Base-by-base conservation (phyloP, 2,329 filamentous ascomycete species). In the Alternaria solani region DNA sequence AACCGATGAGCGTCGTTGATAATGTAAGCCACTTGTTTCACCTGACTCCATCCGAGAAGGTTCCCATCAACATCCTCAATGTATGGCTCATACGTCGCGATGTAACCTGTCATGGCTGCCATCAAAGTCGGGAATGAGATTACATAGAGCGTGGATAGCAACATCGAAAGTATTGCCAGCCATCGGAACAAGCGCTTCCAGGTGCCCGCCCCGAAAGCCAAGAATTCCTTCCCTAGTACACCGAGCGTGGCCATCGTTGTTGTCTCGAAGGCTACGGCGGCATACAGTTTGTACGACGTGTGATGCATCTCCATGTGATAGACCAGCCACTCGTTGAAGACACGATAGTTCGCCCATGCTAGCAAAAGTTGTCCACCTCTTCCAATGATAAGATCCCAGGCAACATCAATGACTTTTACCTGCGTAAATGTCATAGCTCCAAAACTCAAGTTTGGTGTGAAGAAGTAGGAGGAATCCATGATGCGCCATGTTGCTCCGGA, bases 31-130 rank as follows among this genome's bases (percentile, higher is more conserved):
- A 74, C 66, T 2, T n/a, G 16, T 5, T 53, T 57, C 1, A 71
- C 55, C 26, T 70, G 68, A 4, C 47, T 32, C 55, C 63, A 70
- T 12, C 68, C 68, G n/a, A 74, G 70, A n/a, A 77, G 61, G 53
- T 73, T 72, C 3, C 58, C 38, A 1, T 68, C 56, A 7, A 48
- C 52, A n/a, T 75, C 67, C 28, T 75, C 64, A 14, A 76, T 42
- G 47, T 76, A 77, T 12, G 71, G 65, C 47, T 70, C 57, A 32
- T 66, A 73, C 4, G 69, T 73, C 34, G 70, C 71, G 14, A 78
- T 74, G 54, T 79, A 80, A n/a, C 78, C 78, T 12, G 75, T 79
- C 75, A 79, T 78, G 5, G 78, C 78, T 4, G 70, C 74, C 64
- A 78, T 69, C 8, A 79, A 63, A 2, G 78, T 80, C 16, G 78